These are phyloP conservation scores for Trichosporon coremiiforme DNA, from an alignment of 1,284 basidiomycete genomes.

Conservation along the genomic window DNA sequence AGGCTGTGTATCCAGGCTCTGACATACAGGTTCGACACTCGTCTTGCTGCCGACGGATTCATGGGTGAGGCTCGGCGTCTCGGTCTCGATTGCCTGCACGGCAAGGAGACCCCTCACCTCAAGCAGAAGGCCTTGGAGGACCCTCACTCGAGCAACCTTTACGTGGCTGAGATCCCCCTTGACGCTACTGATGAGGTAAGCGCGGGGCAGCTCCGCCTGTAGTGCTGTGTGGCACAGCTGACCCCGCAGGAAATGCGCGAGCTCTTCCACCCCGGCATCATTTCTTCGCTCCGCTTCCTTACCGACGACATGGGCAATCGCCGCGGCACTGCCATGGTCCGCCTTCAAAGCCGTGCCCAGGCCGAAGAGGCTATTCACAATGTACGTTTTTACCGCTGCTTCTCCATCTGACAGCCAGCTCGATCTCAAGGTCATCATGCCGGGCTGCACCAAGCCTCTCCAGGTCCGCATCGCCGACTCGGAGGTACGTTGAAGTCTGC, in stretches of 20 bases:
- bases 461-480: slow-evolving; percentile 50
- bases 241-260: slow-evolving; percentile 38
- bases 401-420: slow-evolving; percentile 33
- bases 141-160: slow-evolving; percentile 46
- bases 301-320: slow-evolving; percentile 40
- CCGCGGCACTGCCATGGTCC: slow-evolving; percentile 44
- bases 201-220: background rate
- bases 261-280: slow-evolving; percentile 36
- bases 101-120: slow-evolving; percentile 49
- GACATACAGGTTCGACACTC: slow-evolving; percentile 37
- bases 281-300: slow-evolving; percentile 43
- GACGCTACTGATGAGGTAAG: slow-evolving; percentile 39
- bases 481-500: slow-evolving; percentile 35
- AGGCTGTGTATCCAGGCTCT: too few relatives aligned
- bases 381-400: slow-evolving; percentile 26
- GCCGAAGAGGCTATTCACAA: slow-evolving; percentile 43
- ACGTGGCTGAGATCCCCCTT: slow-evolving; percentile 46
- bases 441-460: slow-evolving; percentile 36
- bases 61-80: slow-evolving; percentile 32
- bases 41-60: slow-evolving; percentile 36
- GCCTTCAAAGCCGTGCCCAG: slow-evolving; percentile 42
- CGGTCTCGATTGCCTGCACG: slow-evolving; percentile 38
- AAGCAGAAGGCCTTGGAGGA: slow-evolving; percentile 47
- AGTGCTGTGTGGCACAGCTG: background rate
- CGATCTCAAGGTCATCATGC: slow-evolving; percentile 35